A percentile compares a stretch with the other conserved stretches of the same genome.
Conservation (phyloP, 2,329 filamentous ascomycete genomes). For the Fusarium verrucosum region DNA sequence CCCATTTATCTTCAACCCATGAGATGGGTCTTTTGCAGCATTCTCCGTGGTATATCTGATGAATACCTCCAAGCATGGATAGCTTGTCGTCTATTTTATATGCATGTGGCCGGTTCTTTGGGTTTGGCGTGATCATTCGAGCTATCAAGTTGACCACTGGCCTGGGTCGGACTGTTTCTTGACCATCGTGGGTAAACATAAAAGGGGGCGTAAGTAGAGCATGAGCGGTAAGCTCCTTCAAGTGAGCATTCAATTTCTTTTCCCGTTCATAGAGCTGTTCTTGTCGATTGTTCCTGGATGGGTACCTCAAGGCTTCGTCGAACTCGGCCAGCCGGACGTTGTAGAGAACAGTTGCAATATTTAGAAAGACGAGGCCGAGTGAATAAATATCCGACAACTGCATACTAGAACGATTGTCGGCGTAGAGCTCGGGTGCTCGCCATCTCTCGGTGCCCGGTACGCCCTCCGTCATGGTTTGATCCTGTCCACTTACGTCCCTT, state of each 20-base stretch:
- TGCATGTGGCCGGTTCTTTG: constrained; percentile 48
- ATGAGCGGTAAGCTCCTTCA: constrained; percentile 48
- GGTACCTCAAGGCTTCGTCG: constrained; percentile 50
- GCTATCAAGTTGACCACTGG: constrained; percentile 52
- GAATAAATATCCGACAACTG: constrained; percentile 60
- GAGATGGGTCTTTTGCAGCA: constrained; percentile 56
- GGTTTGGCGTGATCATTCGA: constrained; percentile 49
- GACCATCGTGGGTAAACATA: constrained; percentile 51
- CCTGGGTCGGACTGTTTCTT: constrained; percentile 53
- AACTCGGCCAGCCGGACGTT: constrained; percentile 52
- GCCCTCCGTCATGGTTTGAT: constrained; percentile 56
- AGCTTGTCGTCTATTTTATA: constrained; percentile 54
- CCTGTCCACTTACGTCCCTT: constrained; percentile 56
- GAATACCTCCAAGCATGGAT: constrained; percentile 56
- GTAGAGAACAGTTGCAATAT: constrained; percentile 56
- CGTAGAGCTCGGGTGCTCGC: constrained; percentile 57
- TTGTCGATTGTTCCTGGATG: constrained; percentile 40
- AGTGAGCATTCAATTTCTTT: constrained; percentile 49
- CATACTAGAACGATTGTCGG: constrained; percentile 53
- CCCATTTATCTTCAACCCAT: constrained; percentile 51
- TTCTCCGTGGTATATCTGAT: constrained; percentile 57
- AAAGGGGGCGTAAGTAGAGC: constrained; percentile 49
- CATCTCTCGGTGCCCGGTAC: constrained; percentile 55
- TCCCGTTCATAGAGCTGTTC: constrained; percentile 49
- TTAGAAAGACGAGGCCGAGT: constrained; percentile 57